A percentile compares a stretch with the other conserved stretches of the same genome.
Evolutionary conservation across 225 moss, liverwort and hornwort genomes (phyloP).

Genomic region (Climacium dendroides): DNA sequence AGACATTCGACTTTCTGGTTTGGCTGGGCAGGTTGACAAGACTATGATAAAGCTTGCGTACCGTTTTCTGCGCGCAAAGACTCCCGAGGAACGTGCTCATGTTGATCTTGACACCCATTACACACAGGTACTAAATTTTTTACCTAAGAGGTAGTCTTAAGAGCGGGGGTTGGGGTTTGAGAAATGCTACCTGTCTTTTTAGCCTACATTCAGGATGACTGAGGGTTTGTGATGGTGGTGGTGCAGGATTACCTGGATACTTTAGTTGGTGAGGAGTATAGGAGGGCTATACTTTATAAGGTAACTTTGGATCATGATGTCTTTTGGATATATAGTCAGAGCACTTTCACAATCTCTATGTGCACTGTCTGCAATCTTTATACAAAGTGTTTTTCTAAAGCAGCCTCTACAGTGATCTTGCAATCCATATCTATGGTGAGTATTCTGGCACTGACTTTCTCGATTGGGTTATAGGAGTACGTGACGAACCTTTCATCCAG

Average conservation of each 20-base stretch:
- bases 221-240: not conserved
- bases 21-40: constrained; percentile 45
- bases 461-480: constrained; percentile 44
- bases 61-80: constrained; percentile 71
- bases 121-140: constrained; percentile 44
- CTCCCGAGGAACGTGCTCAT: constrained; percentile 80
- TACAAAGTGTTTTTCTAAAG: not conserved
- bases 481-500: constrained; percentile 44
- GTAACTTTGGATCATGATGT: constrained; percentile 14
- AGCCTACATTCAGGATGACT: not conserved
- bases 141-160: not conserved
- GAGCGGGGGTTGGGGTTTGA: not conserved
- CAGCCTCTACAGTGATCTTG: not conserved
- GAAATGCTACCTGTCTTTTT: not conserved
- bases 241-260: constrained; percentile 85
- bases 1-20: not conserved
- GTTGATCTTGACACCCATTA: constrained; percentile 95
- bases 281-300: constrained; percentile 58
- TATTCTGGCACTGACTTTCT: not conserved
- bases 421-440: not conserved
- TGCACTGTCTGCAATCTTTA: not conserved
- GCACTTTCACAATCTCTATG: not conserved
- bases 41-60: constrained; percentile 54
- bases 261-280: constrained; percentile 56
- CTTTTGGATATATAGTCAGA: not conserved